These are phyloP conservation scores for Tricholoma bakamatsutake DNA, from an alignment of 768 basidiomycete genomes.

Conservation along the genomic window DNA sequence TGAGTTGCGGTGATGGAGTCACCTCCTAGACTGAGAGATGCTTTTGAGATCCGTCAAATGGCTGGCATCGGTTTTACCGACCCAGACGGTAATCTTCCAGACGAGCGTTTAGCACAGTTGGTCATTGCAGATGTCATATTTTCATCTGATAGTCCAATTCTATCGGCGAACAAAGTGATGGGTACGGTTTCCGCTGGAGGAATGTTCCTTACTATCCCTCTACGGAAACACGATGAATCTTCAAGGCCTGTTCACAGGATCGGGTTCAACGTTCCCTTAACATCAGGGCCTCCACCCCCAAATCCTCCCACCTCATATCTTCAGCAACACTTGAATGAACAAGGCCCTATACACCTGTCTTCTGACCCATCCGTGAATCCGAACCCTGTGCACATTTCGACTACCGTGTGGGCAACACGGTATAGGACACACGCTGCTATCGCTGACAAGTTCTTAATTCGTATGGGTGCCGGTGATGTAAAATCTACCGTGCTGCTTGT, in stretches of 20 bases:
- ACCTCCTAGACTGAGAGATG: not conserved
- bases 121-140: constrained; percentile 43
- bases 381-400: constrained; percentile 25
- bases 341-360: constrained; percentile 28
- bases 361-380: constrained; percentile 30
- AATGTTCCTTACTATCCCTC: constrained; percentile 29
- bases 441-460: constrained; percentile 33
- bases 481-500: constrained; percentile 14
- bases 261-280: constrained; percentile 30
- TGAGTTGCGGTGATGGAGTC: constrained; percentile 14
- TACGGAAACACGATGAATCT: constrained; percentile 25
- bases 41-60: constrained; percentile 34
- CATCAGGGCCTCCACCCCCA: constrained; percentile 27
- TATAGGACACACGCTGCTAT: constrained; percentile 41
- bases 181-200: constrained; percentile 22
- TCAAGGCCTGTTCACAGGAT: constrained; percentile 31
- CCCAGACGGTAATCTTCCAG: constrained; percentile 27
- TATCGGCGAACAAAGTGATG: constrained; percentile 16
- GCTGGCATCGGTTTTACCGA: constrained; percentile 39
- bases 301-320: constrained; percentile 35
- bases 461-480: constrained; percentile 7
- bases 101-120: constrained; percentile 31
- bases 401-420: constrained; percentile 39
- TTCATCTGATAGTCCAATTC: constrained; percentile 18
- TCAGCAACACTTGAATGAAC: constrained; percentile 36